phyloP scores from a whole-genome alignment of 2,329 filamentous ascomycete genomes.

The Sclerotinia borealis region DNA sequence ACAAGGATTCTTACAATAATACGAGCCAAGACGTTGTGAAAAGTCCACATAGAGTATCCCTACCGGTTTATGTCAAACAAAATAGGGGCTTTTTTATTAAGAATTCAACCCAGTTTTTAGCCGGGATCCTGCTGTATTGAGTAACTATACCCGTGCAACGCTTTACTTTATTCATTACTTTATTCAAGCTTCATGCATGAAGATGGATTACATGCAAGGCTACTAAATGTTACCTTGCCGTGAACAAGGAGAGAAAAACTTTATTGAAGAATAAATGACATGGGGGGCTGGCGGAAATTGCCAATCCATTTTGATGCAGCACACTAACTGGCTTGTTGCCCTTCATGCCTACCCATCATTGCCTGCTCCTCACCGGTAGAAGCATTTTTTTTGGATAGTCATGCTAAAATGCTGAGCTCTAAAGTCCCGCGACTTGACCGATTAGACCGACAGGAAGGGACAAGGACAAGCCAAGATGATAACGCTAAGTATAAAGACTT shows the following conservation, averaged over 20 bases:
- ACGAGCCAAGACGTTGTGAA: neutral
- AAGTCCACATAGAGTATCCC: neutral
- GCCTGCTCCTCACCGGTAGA: neutral
- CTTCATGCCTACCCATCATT: neutral
- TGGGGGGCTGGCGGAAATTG: neutral
- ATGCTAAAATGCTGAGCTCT: neutral
- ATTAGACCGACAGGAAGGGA: neutral
- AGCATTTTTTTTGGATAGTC: neutral
- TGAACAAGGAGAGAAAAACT: neutral
- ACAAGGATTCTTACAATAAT: neutral
- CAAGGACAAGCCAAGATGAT: neutral
- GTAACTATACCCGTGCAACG: too few species aligned
- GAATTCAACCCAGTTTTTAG: too few species aligned
- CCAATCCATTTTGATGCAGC: neutral
- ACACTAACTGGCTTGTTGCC: neutral
- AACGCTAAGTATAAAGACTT: neutral
- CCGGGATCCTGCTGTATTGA: too few species aligned
- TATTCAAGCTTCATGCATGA: neutral
- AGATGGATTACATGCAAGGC: neutral
- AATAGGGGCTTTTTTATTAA: neutral
- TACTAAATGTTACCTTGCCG: neutral
- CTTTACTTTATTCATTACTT: neutral
- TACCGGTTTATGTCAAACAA: neutral
- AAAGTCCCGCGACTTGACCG: neutral
- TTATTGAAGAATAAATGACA: neutral